A percentile compares a stretch with the other conserved stretches of the same genome.
Evolutionary conservation across 331 rosid genomes (phyloP).

Genomic region (Cydonia oblonga): DNA sequence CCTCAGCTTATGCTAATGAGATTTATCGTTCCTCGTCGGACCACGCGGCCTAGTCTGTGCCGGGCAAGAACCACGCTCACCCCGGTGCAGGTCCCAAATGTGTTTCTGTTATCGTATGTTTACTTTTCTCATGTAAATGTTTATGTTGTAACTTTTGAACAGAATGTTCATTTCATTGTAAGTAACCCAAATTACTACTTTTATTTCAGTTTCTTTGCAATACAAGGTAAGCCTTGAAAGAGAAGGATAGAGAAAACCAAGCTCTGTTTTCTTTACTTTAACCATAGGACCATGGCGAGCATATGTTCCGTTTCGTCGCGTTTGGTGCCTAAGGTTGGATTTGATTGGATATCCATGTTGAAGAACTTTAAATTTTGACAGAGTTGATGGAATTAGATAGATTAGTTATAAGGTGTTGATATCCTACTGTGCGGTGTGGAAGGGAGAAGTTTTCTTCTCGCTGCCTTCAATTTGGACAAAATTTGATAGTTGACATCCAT

Average conservation of each 20-base stretch:
- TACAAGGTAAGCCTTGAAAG: neutral
- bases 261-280: neutral
- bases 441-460: neutral
- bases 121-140: neutral
- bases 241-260: neutral
- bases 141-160: neutral
- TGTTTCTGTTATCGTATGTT: too few relatives aligned
- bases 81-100: neutral
- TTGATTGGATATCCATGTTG: neutral
- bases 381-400: neutral
- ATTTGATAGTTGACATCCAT: neutral
- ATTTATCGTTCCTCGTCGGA: slow-evolving; percentile 25
- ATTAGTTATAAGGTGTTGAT: neutral
- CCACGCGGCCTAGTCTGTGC: slow-evolving; percentile 19
- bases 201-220: neutral
- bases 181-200: neutral
- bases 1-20: slow-evolving; percentile 34
- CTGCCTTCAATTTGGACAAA: neutral
- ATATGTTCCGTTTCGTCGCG: neutral
- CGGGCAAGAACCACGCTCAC: neutral
- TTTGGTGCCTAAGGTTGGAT: neutral
- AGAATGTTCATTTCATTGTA: neutral
- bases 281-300: neutral
- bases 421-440: neutral
- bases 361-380: neutral